Evolutionary conservation across 176 grass and related monocot species (phyloP).

Genomic region (Musa itinerans): DNA sequence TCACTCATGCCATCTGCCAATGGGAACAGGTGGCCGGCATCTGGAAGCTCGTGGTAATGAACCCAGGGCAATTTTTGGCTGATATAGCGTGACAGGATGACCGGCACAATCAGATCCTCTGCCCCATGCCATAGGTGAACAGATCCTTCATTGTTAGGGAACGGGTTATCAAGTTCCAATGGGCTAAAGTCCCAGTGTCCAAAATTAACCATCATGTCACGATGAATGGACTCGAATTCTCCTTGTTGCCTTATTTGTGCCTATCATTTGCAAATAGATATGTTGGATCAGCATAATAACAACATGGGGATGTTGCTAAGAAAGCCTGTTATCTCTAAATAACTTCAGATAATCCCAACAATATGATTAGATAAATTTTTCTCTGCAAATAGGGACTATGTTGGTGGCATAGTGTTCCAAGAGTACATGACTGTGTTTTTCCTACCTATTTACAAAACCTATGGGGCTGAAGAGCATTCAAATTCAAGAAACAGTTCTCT

Average conservation of each 20-base stretch:
- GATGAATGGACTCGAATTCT: conserved; percentile 58
- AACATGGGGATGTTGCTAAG: neutral
- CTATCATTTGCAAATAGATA: conserved; percentile 34
- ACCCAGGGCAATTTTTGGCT: conserved; percentile 58
- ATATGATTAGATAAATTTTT: neutral
- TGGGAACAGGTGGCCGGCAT: conserved; percentile 67
- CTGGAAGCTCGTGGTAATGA: conserved; percentile 54
- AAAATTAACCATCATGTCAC: conserved; percentile 62
- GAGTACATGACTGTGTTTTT: too few species aligned
- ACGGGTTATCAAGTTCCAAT: conserved; percentile 55
- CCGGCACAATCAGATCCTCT: conserved; percentile 50
- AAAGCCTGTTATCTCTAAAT: neutral
- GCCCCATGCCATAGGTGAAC: conserved; percentile 77
- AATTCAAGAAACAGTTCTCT: too few species aligned
- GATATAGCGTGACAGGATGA: conserved; percentile 52
- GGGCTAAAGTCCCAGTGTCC: conserved; percentile 72
- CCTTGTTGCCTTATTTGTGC: conserved; percentile 75
- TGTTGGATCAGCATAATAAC: neutral
- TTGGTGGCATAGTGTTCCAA: too few species aligned
- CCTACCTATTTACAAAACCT: too few species aligned
- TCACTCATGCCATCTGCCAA: conserved; percentile 45
- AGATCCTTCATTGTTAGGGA: conserved; percentile 56
- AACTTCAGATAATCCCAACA: neutral
- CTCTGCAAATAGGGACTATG: too few species aligned
- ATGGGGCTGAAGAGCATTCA: too few species aligned